phyloP scores from a whole-genome alignment of 1,284 basidiomycete genomes.

The Cryptococcus hybrid region DNA sequence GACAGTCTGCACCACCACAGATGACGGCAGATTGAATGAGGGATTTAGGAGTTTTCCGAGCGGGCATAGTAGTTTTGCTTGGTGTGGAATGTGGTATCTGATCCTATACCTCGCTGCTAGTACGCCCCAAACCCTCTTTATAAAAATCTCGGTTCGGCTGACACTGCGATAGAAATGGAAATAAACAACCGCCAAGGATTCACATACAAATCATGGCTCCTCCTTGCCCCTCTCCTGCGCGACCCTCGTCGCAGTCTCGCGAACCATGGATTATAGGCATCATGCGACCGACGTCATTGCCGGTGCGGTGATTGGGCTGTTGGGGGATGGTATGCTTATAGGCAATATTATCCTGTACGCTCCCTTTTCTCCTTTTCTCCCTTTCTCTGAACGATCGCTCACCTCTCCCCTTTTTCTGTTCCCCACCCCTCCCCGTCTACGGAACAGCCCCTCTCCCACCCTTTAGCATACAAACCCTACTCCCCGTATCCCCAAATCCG shows the following conservation, averaged over 20 bases:
- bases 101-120: conserved; percentile 54
- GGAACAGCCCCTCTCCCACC: conserved; percentile 25
- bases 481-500: conserved; percentile 33
- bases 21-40: conserved; percentile 63
- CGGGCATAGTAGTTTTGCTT: conserved; percentile 73
- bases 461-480: conserved; percentile 39
- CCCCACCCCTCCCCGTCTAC: conserved; percentile 10
- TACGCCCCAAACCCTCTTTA: conserved; percentile 17
- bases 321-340: conserved; percentile 42
- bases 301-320: conserved; percentile 38
- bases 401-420: conserved; percentile 40
- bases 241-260: conserved; percentile 76
- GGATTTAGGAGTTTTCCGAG: conserved; percentile 92
- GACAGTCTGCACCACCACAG: conserved; percentile 72
- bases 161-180: conserved; percentile 74
- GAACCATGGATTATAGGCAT: conserved; percentile 63
- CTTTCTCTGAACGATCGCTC: conserved; percentile 25
- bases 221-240: conserved; percentile 69
- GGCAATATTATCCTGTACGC: conserved; percentile 48
- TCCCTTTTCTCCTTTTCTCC: conserved; percentile 12
- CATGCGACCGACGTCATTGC: conserved; percentile 44
- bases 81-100: conserved; percentile 48
- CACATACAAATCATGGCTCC: conserved; percentile 82
- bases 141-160: background rate
- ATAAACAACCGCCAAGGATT: conserved; percentile 79